A percentile compares a stretch with the other conserved stretches of the same genome.
Conservation (phyloP, 108 stramenopile genomes). For the Skeletonema grethae region DNA sequence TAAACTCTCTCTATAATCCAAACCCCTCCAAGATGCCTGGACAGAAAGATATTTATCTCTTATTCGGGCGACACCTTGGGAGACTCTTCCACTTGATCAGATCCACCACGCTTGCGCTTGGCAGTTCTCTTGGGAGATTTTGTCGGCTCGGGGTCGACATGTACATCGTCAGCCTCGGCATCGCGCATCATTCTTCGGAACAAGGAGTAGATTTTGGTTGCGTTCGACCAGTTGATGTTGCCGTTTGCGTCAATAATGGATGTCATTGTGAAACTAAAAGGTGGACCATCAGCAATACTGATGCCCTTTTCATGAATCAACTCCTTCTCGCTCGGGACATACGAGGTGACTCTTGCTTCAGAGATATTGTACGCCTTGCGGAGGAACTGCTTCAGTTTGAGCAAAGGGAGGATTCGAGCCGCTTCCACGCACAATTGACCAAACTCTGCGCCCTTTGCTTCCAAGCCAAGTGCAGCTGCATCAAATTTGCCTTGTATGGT, state of each 20-base stretch:
- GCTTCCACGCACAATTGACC: conserved; percentile 63
- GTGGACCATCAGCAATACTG: conserved; percentile 20
- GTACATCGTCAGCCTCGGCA: conserved; percentile 19
- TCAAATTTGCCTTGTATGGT: conserved; percentile 43
- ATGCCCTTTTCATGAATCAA: conserved; percentile 45
- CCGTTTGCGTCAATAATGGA: conserved; percentile 22
- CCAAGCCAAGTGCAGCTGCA: conserved; percentile 46
- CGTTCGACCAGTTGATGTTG: conserved; percentile 37
- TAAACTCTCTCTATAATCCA: background rate
- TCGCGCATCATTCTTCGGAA: conserved; percentile 28
- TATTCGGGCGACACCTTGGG: background rate
- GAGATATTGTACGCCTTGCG: conserved; percentile 70
- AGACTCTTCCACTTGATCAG: conserved; percentile 9
- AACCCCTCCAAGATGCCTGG: background rate
- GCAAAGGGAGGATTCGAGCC: conserved; percentile 57
- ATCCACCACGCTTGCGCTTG: conserved; percentile 24
- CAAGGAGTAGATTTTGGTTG: conserved; percentile 30
- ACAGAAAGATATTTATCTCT: background rate
- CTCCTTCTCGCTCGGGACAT: conserved; percentile 73
- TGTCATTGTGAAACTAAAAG: conserved; percentile 22
- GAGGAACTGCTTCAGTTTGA: conserved; percentile 75
- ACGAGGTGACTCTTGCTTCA: conserved; percentile 72
- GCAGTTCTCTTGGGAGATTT: conserved; percentile 10
- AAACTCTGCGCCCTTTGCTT: conserved; percentile 34
- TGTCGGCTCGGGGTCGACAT: conserved; percentile 14